phyloP scores from a whole-genome alignment of 306 rosid genomes.

The Abrus pulchellus region DNA sequence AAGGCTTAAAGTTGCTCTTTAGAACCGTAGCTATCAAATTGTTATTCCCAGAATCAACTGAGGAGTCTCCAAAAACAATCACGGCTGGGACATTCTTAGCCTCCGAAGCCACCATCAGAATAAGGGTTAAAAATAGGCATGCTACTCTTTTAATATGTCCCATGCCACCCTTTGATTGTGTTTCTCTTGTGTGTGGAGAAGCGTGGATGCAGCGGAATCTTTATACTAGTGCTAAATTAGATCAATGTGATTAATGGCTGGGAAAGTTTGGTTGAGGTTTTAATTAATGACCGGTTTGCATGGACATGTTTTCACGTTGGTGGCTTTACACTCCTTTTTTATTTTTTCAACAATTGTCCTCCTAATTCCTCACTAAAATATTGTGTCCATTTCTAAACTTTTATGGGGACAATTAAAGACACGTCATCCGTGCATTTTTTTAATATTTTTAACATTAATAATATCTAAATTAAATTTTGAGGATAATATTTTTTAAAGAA shows the following conservation, averaged over 20 bases:
- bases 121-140: not conserved
- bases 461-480: no score
- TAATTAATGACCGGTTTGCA: not conserved
- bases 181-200: not conserved
- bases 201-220: not conserved
- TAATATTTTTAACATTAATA: no score
- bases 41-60: conserved; percentile 93
- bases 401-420: no score
- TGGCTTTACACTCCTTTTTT: not conserved
- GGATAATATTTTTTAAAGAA: no score
- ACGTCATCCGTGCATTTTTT: no score
- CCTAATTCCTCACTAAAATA: no score
- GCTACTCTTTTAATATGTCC: not conserved
- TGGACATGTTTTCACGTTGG: not conserved
- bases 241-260: conserved; percentile 28
- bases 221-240: conserved; percentile 18
- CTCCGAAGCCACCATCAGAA: conserved; percentile 1
- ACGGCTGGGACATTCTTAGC: conserved; percentile 46
- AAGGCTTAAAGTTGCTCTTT: conserved; percentile 82
- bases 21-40: conserved; percentile 71
- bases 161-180: not conserved
- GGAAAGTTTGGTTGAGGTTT: conserved; percentile 44
- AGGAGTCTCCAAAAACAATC: conserved; percentile 81
- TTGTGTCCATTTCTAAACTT: no score
- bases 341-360: no score